These are phyloP conservation scores for Smittium culicis DNA, from an alignment of 371 early-diverging fungal species.

Conservation along the genomic window DNA sequence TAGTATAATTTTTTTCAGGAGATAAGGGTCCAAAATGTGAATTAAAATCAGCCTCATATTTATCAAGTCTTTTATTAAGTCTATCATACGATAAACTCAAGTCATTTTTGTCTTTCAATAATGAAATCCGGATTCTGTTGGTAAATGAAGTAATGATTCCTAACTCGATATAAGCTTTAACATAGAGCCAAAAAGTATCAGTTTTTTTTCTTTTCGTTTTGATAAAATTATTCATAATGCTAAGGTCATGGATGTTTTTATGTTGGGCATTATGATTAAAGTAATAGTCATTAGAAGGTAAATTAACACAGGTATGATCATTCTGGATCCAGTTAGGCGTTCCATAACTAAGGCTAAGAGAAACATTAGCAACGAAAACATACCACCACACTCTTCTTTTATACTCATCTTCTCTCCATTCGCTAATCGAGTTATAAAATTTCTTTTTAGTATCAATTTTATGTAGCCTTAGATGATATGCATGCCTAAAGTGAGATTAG, in stretches of 20 bases:
- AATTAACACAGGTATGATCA: neutral
- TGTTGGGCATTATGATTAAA: neutral
- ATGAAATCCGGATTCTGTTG: neutral
- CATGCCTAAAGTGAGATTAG: too few species aligned
- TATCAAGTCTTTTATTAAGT: neutral
- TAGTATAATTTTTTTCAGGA: too few species aligned
- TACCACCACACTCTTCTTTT: neutral
- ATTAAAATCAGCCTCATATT: neutral
- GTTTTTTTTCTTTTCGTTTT: neutral
- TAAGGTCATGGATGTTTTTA: neutral
- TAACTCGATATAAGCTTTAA: neutral
- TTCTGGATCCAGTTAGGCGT: neutral
- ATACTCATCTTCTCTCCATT: neutral
- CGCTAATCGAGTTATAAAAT: neutral
- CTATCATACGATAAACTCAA: neutral
- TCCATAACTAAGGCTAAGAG: neutral
- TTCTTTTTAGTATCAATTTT: neutral
- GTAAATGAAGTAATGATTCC: neutral
- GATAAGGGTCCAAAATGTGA: neutral
- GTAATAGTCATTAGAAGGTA: neutral
- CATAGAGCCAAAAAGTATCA: neutral
- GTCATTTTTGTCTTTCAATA: neutral
- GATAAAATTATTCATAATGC: neutral
- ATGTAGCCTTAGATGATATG: too few species aligned
- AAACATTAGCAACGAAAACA: neutral